Evolutionary conservation across 441 rosid species (phyloP).

Genomic region (Arabidopsis lyrata): DNA sequence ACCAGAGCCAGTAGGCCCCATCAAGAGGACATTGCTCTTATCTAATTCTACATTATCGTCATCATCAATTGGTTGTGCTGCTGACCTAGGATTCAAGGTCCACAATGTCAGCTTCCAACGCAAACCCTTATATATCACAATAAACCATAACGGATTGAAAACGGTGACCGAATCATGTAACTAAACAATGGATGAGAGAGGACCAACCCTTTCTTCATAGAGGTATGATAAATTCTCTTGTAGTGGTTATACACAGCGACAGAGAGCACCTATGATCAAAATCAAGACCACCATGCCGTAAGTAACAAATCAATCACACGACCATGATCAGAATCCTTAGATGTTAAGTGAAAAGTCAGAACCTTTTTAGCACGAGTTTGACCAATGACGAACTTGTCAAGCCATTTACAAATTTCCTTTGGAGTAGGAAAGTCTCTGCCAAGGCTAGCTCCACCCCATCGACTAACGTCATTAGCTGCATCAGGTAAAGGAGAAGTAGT

Average conservation of each 20-base stretch:
- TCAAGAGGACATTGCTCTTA: slow-evolving; percentile 93
- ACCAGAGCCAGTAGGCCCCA: slow-evolving; percentile 99
- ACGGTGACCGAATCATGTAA: slow-evolving; percentile 5
- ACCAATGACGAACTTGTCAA: slow-evolving; percentile 89
- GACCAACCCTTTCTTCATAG: slow-evolving; percentile 78
- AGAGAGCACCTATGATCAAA: slow-evolving; percentile 75
- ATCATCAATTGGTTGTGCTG: slow-evolving; percentile 67
- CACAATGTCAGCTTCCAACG: slow-evolving; percentile 49
- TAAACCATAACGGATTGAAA: slow-evolving; percentile 11
- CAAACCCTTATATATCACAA: slow-evolving; percentile 2
- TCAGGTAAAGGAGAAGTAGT: slow-evolving; percentile 50
- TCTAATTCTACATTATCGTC: slow-evolving; percentile 89
- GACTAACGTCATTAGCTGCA: slow-evolving; percentile 45
- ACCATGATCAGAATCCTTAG: neutral
- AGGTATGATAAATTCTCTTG: slow-evolving; percentile 79
- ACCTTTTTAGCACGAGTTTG: slow-evolving; percentile 90
- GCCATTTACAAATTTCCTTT: slow-evolving; percentile 86
- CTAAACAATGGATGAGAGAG: slow-evolving; percentile 32
- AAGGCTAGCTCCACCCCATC: slow-evolving; percentile 89
- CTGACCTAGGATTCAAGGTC: slow-evolving; percentile 77
- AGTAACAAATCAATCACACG: slow-evolving; percentile 5
- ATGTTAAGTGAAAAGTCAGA: neutral
- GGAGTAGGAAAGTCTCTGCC: slow-evolving; percentile 95
- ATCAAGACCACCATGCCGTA: slow-evolving; percentile 13
- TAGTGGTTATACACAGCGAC: slow-evolving; percentile 97